A percentile compares a stretch with the other conserved stretches of the same genome.
Conservation (phyloP, 1,284 basidiomycete species). For the Melampsora larici-populina region DNA sequence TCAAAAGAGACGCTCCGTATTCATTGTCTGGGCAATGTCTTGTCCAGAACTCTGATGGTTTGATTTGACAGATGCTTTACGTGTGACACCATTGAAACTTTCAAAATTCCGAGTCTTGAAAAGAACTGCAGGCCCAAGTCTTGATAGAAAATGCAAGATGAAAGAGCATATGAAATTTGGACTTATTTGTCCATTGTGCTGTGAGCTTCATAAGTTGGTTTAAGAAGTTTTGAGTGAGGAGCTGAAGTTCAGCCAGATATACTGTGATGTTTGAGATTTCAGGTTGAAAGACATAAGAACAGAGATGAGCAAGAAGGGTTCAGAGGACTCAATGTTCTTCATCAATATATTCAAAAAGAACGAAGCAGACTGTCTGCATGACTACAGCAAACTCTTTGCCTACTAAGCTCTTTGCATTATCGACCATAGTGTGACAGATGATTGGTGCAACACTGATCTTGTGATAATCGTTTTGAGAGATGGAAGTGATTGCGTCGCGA, state of each 20-base stretch:
- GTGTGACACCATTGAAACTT: constrained; percentile 6
- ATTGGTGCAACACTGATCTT: no score
- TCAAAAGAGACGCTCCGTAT: constrained; percentile 8
- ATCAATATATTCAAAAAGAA: constrained; percentile 52
- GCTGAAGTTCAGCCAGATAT: constrained; percentile 4
- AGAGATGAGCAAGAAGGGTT: constrained; percentile 52
- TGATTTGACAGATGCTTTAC: not conserved
- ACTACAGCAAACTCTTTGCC: constrained; percentile 55
- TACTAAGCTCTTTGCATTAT: constrained; percentile 53
- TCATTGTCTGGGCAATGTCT: constrained; percentile 7
- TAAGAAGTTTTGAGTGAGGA: constrained; percentile 53
- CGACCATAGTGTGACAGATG: constrained; percentile 50
- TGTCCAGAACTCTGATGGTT: constrained; percentile 14
- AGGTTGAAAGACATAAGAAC: constrained; percentile 55
- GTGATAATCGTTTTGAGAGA: no score
- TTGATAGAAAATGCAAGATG: constrained; percentile 47
- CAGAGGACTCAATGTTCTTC: constrained; percentile 49
- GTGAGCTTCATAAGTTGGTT: constrained; percentile 50
- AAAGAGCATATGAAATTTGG: constrained; percentile 53
- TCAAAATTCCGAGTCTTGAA: constrained; percentile 17
- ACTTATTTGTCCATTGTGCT: constrained; percentile 56
- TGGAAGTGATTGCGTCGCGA: no score
- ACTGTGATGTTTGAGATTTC: constrained; percentile 50
- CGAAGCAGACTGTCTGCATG: constrained; percentile 55
- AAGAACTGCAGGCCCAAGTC: not conserved